Evolutionary conservation across 2,329 filamentous ascomycete species (phyloP).

Genomic region (Neonectria neomacrospora): DNA sequence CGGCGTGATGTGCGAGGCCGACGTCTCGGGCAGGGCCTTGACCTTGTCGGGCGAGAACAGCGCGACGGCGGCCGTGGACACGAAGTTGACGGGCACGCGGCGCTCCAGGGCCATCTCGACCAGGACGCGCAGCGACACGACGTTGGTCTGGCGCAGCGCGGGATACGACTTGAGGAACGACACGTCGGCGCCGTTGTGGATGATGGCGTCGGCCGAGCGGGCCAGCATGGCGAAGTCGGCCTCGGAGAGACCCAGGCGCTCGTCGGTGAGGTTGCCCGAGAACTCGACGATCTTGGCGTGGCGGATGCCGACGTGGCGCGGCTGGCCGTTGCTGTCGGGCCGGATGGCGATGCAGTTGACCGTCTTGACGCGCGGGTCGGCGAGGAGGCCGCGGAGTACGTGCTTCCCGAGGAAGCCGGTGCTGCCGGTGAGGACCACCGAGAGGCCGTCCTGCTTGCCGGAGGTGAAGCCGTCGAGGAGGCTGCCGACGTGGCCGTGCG

Average conservation of each 20-base stretch:
- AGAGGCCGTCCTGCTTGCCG: background rate
- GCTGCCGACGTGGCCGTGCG: background rate
- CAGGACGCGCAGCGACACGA: slow-evolving; percentile 46
- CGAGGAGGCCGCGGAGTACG: background rate
- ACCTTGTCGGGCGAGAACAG: slow-evolving; percentile 2
- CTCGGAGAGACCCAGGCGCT: slow-evolving; percentile 1
- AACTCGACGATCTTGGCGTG: background rate
- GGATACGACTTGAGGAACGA: slow-evolving; percentile 49
- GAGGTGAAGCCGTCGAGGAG: background rate
- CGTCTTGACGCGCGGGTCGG: background rate
- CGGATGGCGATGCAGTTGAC: slow-evolving; percentile 12
- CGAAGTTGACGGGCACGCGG: slow-evolving; percentile 50
- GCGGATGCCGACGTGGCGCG: background rate
- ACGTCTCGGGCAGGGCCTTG: background rate
- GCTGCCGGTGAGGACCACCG: slow-evolving; percentile 8
- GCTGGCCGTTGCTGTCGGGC: slow-evolving; percentile 1
- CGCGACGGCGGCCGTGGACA: slow-evolving; percentile 47
- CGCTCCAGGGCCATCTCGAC: slow-evolving; percentile 35
- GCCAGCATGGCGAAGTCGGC: slow-evolving; percentile 45
- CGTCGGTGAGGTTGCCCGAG: background rate
- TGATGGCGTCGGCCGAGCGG: slow-evolving; percentile 55
- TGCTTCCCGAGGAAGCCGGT: slow-evolving; percentile 3
- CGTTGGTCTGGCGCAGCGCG: slow-evolving; percentile 43
- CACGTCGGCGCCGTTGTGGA: slow-evolving; percentile 59
- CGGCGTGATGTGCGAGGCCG: slow-evolving; percentile 9